Conservation (phyloP, 805 yeast genomes). For the Starmerella bombi region DNA sequence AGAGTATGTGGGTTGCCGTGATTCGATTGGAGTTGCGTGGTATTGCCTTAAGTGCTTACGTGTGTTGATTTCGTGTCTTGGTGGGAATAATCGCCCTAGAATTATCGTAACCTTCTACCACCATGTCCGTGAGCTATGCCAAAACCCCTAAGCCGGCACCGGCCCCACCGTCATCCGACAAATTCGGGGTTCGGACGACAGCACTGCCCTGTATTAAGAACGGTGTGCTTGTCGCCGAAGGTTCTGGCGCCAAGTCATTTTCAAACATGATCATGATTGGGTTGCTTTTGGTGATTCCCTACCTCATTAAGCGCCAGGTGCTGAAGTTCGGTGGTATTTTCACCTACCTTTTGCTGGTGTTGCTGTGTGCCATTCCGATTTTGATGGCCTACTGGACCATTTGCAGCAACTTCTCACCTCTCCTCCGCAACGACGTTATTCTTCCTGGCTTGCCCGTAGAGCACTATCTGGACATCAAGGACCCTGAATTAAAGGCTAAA, state of each 20-base stretch:
- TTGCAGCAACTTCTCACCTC: slow-evolving; percentile 62
- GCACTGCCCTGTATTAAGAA: slow-evolving; percentile 62
- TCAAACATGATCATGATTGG: slow-evolving; percentile 43
- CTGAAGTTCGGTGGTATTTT: slow-evolving; percentile 45
- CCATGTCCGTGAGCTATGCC: slow-evolving; percentile 23
- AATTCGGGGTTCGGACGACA: slow-evolving; percentile 34
- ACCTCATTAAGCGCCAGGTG: slow-evolving; percentile 45
- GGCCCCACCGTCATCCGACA: slow-evolving; percentile 32
- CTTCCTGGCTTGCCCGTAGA: slow-evolving; percentile 69
- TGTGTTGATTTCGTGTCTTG: no score
- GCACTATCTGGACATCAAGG: slow-evolving; percentile 70
- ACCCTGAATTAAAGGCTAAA: slow-evolving; percentile 49
- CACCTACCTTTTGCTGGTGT: slow-evolving; percentile 47
- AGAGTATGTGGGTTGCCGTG: no score
- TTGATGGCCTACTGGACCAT: slow-evolving; percentile 75
- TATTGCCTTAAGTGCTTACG: no score
- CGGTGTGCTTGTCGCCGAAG: slow-evolving; percentile 84
- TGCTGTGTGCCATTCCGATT: slow-evolving; percentile 52
- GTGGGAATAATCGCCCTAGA: no score
- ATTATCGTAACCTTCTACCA: no score
- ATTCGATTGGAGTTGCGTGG: no score
- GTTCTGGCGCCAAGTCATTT: slow-evolving; percentile 71
- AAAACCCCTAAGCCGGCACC: slow-evolving; percentile 45
- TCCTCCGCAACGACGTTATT: slow-evolving; percentile 62
- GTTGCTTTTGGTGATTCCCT: slow-evolving; percentile 46